phyloP scores from a whole-genome alignment of 768 basidiomycete species.

The Tephrocybe sp. region DNA sequence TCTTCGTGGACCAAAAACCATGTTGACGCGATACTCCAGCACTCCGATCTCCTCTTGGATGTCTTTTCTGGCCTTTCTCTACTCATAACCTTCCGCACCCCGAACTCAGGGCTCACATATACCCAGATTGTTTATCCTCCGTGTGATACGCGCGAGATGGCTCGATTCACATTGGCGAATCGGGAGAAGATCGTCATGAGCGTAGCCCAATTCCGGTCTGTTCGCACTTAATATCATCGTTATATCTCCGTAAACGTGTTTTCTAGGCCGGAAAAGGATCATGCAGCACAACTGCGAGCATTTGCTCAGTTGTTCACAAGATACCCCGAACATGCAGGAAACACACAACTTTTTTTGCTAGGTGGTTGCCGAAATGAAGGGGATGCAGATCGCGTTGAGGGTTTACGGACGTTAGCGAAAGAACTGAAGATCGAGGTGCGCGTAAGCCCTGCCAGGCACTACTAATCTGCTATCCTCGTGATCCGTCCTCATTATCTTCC shows the following conservation, averaged over 20 bases:
- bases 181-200: slow-evolving; percentile 75
- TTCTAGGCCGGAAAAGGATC: slow-evolving; percentile 90
- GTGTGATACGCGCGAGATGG: slow-evolving; percentile 81
- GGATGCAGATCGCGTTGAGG: slow-evolving; percentile 70
- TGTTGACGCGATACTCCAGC: slow-evolving; percentile 68
- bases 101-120: slow-evolving; percentile 22
- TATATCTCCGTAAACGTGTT: not conserved
- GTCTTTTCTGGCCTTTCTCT: slow-evolving; percentile 46
- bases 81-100: slow-evolving; percentile 29
- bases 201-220: slow-evolving; percentile 90
- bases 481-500: too few species aligned
- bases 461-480: not conserved
- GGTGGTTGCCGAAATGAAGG: slow-evolving; percentile 83
- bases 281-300: slow-evolving; percentile 73
- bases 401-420: slow-evolving; percentile 54
- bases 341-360: slow-evolving; percentile 59
- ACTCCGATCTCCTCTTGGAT: slow-evolving; percentile 51
- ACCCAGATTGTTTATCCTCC: slow-evolving; percentile 82
- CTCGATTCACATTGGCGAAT: slow-evolving; percentile 47
- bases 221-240: slow-evolving; percentile 4
- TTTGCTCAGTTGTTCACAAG: slow-evolving; percentile 59
- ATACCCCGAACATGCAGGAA: slow-evolving; percentile 57
- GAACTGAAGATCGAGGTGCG: slow-evolving; percentile 69
- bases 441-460: too few species aligned
- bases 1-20: slow-evolving; percentile 94